phyloP scores from a whole-genome alignment of 306 rosid genomes.

The Prunus davidiana region DNA sequence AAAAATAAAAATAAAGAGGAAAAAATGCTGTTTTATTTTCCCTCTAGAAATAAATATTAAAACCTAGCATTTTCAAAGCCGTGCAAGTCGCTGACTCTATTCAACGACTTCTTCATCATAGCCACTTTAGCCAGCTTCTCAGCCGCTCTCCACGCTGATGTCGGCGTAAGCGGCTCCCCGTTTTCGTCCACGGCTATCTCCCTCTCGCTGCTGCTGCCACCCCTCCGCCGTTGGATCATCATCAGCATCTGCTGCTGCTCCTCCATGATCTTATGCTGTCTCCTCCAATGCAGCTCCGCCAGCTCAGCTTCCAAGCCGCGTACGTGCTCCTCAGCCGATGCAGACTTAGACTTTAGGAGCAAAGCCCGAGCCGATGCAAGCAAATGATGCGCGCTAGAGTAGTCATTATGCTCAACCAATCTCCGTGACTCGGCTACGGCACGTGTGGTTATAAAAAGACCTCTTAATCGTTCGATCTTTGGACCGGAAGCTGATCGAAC shows the following conservation, averaged over 20 bases:
- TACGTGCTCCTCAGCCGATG: constrained; percentile 38
- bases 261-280: constrained; percentile 42
- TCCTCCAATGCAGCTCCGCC: constrained; percentile 64
- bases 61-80: constrained; percentile 92
- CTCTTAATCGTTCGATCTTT: constrained; percentile 46
- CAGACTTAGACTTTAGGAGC: constrained; percentile 43
- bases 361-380: constrained; percentile 67
- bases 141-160: constrained; percentile 84
- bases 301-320: constrained; percentile 66
- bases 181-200: constrained; percentile 46
- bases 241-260: constrained; percentile 26
- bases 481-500: constrained; percentile 24
- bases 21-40: background rate
- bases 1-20: no score
- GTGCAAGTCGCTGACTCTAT: constrained; percentile 74
- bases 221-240: constrained; percentile 53
- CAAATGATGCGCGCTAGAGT: constrained; percentile 58
- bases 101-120: constrained; percentile 66
- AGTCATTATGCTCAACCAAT: constrained; percentile 46
- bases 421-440: constrained; percentile 77
- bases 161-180: constrained; percentile 79
- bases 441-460: constrained; percentile 52
- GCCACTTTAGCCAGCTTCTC: constrained; percentile 86
- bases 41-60: constrained; percentile 15
- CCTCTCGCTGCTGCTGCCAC: constrained; percentile 19